These are phyloP conservation scores for Guillardia theta DNA, from an alignment of 78 protist species.

Conservation along the genomic window DNA sequence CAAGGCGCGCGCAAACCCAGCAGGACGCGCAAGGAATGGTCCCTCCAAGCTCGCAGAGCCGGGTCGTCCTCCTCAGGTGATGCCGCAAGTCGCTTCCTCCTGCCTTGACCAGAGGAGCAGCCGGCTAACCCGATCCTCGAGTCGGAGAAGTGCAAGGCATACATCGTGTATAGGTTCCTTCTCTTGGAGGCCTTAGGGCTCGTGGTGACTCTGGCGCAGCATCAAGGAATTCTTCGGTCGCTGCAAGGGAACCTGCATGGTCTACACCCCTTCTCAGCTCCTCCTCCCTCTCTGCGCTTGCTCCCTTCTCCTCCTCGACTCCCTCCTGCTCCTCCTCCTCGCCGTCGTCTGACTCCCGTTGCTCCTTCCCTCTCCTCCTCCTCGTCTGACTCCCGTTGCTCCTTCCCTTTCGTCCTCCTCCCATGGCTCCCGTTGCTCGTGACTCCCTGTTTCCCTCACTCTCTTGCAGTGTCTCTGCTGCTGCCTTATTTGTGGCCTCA, in stretches of 20 bases:
- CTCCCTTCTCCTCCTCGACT: not conserved
- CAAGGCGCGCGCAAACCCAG: not conserved
- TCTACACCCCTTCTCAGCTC: too few relatives aligned
- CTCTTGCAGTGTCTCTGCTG: too few relatives aligned
- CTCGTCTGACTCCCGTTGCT: too few relatives aligned
- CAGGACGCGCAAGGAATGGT: not conserved
- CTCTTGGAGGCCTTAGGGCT: too few relatives aligned
- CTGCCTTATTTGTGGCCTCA: too few relatives aligned
- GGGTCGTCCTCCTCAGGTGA: not conserved
- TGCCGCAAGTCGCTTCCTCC: not conserved
- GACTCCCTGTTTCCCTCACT: too few relatives aligned
- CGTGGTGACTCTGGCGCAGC: too few relatives aligned
- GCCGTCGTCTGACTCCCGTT: not conserved
- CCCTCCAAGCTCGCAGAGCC: not conserved
- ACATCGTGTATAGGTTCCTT: not conserved
- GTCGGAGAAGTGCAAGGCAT: conserved; percentile 31
- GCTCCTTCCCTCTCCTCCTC: not conserved
- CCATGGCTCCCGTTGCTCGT: too few relatives aligned
- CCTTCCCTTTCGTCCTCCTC: too few relatives aligned
- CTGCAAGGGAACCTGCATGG: too few relatives aligned
- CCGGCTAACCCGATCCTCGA: conserved; percentile 34
- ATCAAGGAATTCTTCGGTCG: not conserved
- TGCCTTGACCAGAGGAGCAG: not conserved
- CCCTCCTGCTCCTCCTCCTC: not conserved
- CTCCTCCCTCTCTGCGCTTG: not conserved